Base-by-base conservation (phyloP, 2,329 filamentous ascomycete genomes). In the Ramularia endophylla region DNA sequence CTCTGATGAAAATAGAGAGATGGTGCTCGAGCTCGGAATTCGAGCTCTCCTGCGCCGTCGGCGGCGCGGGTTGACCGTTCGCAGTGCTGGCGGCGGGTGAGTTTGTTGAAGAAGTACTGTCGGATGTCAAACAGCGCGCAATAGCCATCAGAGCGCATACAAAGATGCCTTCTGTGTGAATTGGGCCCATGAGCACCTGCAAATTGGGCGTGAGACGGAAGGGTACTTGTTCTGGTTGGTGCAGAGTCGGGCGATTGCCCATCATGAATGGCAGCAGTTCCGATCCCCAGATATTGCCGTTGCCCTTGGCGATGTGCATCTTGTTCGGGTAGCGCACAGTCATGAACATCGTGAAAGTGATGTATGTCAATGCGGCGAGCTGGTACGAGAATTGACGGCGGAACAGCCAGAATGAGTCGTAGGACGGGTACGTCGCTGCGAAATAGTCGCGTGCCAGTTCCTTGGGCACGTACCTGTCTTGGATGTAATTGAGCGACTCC, bases 331-430 rank as follows among this genome's bases (percentile, higher is more conserved):
- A 95, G 20, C 92, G 85, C 63, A 87, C 87, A 62, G 90, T 87
- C 81, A 98, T 97, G 69, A 90, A 90, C 70, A 99, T 83, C 44
- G 95, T 84, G 62, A 97, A 98, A 3, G 92, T 97, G 85, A 98
- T 95, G 69, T 98, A 98, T 1, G 92, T 95, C 50, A 97, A 76
- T 2, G 89, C 81, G 15, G 92, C 90, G 47, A 95, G 82, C 67
- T 98, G 92, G 71, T 97, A 95, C 16, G 87, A 85, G 68, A 98
- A 95, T 52, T 95, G 89, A 44, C 89, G 83, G 44, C 92, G 85
- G 86, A 99, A 99, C 43, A 98, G 78, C 88, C 90, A 98, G 73
- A 97, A 95, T 57, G 95, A 89, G 33, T 85, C 80, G 65, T 87
- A 98, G 49, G 86, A 83, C 20, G 88, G 85, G 67, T 92, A 97